Percentiles rank a stretch among this genome's conserved stretches.
phyloP scores from a whole-genome alignment of 106 monocot genomes.

The Acorus gramineus region DNA sequence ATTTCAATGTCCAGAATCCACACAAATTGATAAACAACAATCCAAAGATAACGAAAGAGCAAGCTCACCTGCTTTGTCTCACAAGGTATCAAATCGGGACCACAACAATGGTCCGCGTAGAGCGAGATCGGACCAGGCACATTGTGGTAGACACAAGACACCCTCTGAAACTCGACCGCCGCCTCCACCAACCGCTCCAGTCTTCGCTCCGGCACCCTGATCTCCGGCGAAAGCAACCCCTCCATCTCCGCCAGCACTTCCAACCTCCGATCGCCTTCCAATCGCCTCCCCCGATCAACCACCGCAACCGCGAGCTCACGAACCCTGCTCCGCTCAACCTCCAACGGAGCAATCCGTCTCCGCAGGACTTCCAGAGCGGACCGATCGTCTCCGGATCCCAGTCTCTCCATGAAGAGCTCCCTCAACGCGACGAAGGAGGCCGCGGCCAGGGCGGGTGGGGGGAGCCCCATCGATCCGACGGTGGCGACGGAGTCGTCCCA shows the following conservation, averaged over 20 bases:
- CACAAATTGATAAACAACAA: background rate
- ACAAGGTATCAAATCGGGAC: constrained; percentile 37
- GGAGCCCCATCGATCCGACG: constrained; percentile 28
- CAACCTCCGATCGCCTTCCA: constrained; percentile 25
- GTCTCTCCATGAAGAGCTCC: constrained; percentile 50
- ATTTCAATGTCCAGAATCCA: background rate
- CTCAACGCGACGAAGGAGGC: constrained; percentile 35
- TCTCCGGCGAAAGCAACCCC: constrained; percentile 24
- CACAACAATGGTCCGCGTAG: constrained; percentile 52
- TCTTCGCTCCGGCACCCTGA: constrained; percentile 34
- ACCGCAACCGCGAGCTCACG: constrained; percentile 31
- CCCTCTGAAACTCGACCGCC: constrained; percentile 29
- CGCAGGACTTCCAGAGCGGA: constrained; percentile 15
- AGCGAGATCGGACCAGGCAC: constrained; percentile 29
- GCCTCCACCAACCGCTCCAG: constrained; percentile 48
- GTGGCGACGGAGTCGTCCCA: constrained; percentile 35
- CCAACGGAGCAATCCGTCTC: constrained; percentile 25
- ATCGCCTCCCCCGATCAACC: constrained; percentile 27
- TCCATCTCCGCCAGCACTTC: constrained; percentile 24
- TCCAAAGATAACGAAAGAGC: background rate
- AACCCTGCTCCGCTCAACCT: constrained; percentile 23
- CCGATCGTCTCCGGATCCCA: constrained; percentile 23
- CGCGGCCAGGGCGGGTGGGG: background rate
- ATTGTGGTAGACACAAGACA: constrained; percentile 51
- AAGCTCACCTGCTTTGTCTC: constrained; percentile 41